Evolutionary conservation across 2,329 filamentous ascomycete species (phyloP), one percentile per base, ranked within the genome.

Genomic region (Akanthomyces dipterigenus): DNA sequence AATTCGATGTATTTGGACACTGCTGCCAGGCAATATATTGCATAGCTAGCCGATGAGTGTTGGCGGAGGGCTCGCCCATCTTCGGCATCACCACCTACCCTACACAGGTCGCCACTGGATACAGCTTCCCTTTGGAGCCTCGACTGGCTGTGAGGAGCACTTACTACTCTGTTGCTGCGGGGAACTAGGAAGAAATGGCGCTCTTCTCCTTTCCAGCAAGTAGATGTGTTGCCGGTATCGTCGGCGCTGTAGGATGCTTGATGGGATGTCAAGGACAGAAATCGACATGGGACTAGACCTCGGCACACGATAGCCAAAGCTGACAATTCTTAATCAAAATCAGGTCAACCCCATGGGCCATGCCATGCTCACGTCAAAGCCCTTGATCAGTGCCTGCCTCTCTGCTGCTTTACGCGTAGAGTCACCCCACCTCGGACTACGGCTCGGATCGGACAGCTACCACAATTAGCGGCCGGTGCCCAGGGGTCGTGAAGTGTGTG

Each of bases 371-470:
- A 31, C 49, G 16, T 22, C 28, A 38, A 16, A 24, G 20, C 49
- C 49, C 34, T 20, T 53, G 49, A 53, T 24, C 8, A 18, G 14
- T 38, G 38, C 24, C 38, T 55, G n/a, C n/a, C 26, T 24, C 38
- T 55, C 38, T 45, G 36, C 8, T 55, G 38, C 53, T 55, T 55
- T 55, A 55, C 53, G 53, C 53, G 53, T 14, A 38, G 9, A 43
- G 43, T 55, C 24, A 55, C 53, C 38, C 53, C 53, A 55, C 38
- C 53, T 55, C 53, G 53, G 53, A 43, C 26, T 55, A 45, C n/a
- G 24, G 53, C 53, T 55, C 53, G 53, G 53, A 55, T 55, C 53
- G 53, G 53, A 55, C 53, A 45, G 53, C 51, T 54, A 31, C 22
- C 36, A 26, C 36, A n/a, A 14, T 11, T 45, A 9, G 14, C 3